Evolutionary conservation across 768 basidiomycete species (phyloP).

Genomic region (Agrocybe chaxingu): DNA sequence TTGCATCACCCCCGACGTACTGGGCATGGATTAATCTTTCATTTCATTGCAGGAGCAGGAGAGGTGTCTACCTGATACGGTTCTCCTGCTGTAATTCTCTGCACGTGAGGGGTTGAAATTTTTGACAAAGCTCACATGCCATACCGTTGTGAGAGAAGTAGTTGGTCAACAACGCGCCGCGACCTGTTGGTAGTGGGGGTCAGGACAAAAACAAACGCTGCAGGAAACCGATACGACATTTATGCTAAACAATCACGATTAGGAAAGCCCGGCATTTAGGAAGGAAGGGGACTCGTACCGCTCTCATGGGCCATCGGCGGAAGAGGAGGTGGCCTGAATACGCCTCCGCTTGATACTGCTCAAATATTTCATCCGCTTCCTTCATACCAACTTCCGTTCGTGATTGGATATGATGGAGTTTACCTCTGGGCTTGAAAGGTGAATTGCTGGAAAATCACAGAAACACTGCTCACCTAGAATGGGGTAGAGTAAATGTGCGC

Average conservation of each 20-base stretch:
- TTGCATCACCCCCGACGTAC: conserved; percentile 77
- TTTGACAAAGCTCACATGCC: conserved; percentile 18
- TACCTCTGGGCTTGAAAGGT: conserved; percentile 40
- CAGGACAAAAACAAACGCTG: not conserved
- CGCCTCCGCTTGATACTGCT: conserved; percentile 67
- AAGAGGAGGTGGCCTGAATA: conserved; percentile 52
- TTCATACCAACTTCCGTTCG: conserved; percentile 30
- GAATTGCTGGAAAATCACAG: not conserved
- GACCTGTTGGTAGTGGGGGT: conserved; percentile 37
- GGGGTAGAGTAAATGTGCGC: conserved; percentile 51
- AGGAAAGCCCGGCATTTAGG: not conserved
- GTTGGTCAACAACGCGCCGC: conserved; percentile 68
- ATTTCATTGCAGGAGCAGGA: not conserved
- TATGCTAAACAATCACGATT: conserved; percentile 47
- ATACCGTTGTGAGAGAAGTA: conserved; percentile 86
- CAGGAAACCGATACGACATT: conserved; percentile 38
- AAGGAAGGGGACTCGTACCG: conserved; percentile 37
- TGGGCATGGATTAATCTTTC: conserved; percentile 20
- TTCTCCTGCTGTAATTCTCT: conserved; percentile 54
- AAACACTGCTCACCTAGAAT: conserved; percentile 32
- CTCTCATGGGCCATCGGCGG: conserved; percentile 68
- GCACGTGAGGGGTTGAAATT: not conserved
- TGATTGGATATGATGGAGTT: conserved; percentile 55
- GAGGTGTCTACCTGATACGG: conserved; percentile 62
- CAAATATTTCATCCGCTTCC: conserved; percentile 60